phyloP scores from a whole-genome alignment of 345 rosid genomes.

The Lepidium sativum region DNA sequence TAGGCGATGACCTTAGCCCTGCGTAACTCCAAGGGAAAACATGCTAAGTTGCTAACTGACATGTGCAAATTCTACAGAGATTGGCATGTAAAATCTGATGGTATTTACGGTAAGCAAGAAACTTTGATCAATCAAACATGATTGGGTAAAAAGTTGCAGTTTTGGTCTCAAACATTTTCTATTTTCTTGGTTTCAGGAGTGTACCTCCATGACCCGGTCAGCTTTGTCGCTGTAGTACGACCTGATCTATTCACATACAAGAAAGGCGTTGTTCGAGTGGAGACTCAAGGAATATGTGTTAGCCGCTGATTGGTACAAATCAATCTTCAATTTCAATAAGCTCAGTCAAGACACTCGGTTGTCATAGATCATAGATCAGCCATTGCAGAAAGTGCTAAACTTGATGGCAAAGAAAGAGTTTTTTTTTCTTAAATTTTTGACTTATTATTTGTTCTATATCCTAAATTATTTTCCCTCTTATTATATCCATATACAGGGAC shows the following conservation, averaged over 20 bases:
- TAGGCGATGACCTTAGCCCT: slow-evolving; percentile 59
- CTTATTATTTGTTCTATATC: no score
- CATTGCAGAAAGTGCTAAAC: no score
- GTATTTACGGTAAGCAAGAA: slow-evolving; percentile 60
- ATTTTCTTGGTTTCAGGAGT: slow-evolving; percentile 43
- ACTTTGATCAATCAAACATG: neutral
- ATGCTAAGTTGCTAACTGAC: slow-evolving; percentile 48
- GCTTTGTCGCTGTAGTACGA: slow-evolving; percentile 66
- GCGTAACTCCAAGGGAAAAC: slow-evolving; percentile 55
- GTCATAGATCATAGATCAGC: no score
- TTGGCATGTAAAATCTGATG: slow-evolving; percentile 87
- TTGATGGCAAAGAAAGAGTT: no score
- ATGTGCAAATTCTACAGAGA: slow-evolving; percentile 90
- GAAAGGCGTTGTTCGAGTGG: slow-evolving; percentile 86
- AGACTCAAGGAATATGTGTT: slow-evolving; percentile 76
- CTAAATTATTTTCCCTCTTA: no score
- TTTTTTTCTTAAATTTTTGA: no score
- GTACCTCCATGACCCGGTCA: slow-evolving; percentile 86
- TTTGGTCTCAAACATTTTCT: neutral
- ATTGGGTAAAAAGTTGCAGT: neutral
- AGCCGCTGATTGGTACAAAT: no score
- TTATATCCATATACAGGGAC: no score
- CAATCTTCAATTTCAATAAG: no score
- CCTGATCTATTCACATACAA: slow-evolving; percentile 87
- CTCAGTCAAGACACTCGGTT: no score